Evolutionary conservation across 441 rosid genomes (phyloP).

Genomic region (Kokia cookei): DNA sequence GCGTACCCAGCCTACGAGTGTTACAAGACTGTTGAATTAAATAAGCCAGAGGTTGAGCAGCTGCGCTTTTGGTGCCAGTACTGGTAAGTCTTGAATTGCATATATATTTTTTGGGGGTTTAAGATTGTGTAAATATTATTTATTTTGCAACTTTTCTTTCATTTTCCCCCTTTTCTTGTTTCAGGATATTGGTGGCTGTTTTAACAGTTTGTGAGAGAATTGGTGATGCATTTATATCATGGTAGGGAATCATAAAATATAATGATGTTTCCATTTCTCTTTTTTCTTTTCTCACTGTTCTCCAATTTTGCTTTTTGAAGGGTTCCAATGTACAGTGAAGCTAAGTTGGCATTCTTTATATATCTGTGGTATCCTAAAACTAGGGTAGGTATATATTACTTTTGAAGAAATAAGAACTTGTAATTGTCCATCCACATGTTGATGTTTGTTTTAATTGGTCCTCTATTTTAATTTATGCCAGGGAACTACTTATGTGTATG

Average conservation of each 20-base stretch:
- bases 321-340: conserved; percentile 86
- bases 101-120: neutral
- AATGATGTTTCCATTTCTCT: neutral
- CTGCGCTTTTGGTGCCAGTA: conserved; percentile 99
- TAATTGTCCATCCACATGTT: neutral
- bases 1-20: conserved; percentile 98
- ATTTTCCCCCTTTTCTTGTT: conserved; percentile 15
- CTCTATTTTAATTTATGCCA: conserved; percentile 19
- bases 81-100: conserved; percentile 45
- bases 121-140: neutral
- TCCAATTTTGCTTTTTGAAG: conserved; percentile 30
- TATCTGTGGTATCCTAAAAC: conserved; percentile 80
- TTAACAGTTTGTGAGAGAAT: conserved; percentile 69
- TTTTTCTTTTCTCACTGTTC: conserved; percentile 3
- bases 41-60: conserved; percentile 89
- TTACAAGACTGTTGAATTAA: conserved; percentile 80
- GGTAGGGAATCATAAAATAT: conserved; percentile 31
- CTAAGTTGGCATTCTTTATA: conserved; percentile 65
- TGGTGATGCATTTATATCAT: conserved; percentile 71
- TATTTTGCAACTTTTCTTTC: neutral
- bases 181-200: conserved; percentile 91
- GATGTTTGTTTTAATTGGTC: conserved; percentile 1
- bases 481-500: conserved; percentile 92
- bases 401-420: neutral
- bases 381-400: conserved; percentile 31